Evolutionary conservation across 257 asterid species (phyloP), one percentile per base, ranked within the genome.

Genomic region (Capsicum chinense): DNA sequence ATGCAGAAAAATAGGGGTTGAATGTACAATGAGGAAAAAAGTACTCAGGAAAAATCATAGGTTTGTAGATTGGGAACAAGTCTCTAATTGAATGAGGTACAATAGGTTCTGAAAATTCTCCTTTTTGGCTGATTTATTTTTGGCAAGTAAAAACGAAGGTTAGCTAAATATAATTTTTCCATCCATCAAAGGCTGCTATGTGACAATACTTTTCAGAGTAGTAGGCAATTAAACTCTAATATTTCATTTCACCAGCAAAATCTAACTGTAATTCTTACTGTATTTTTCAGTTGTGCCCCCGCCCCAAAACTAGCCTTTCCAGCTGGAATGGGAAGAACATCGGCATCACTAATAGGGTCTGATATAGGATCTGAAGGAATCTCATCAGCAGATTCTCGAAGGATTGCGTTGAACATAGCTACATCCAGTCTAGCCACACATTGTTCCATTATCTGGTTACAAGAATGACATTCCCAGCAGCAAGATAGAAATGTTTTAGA

Each of bases 291-390:
- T 76, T 93, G 98, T 37, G 95, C 98, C 85, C 98, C 98, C 69
- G 97, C 93, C 37, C 95, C 95, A 81, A 95, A 95, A 88, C 98
- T 93, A 80, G 96, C 90, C 86, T 91, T 89, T 88, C 96, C 98
- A 9, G 92, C 84, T 82, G 92, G 94, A 87, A 95, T 87, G 12
- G 98, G 98, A 81, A 95, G 98, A 90, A 93, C 98, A 47, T 85
- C 86, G 7, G 92, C 88, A 86, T 95, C 96, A 88, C 94, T 86
- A 73, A 95, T 92, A 6, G 98, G 98, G 86, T 95, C 98, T 52
- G 98, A 95, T 35, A 95, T 88, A 67, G 98, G 98, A 88, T 93
- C 97, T 2, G 98, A 92, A 56, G 98, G 98, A 78, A 93, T 95
- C 60, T 92, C 98, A 83, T 93, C 95, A 57, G 88, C 91, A 17